Conservation (phyloP, 352 stramenopile species). For the Phytopythium montanum region DNA sequence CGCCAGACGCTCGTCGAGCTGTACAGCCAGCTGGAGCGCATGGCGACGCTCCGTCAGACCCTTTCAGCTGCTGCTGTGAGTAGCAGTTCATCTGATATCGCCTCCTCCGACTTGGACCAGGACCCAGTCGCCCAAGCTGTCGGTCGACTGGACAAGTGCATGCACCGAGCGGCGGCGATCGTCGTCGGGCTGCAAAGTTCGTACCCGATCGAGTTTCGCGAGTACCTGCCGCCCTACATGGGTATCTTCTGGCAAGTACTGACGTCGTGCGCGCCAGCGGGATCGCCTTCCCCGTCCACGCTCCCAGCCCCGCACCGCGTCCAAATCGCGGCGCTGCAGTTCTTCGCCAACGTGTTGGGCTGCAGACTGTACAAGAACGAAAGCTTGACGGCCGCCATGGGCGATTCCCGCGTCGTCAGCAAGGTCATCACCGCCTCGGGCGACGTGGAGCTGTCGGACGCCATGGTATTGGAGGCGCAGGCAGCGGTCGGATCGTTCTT, state of each 20-base stretch:
- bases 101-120: conserved; percentile 11
- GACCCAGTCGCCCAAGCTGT: conserved; percentile 3
- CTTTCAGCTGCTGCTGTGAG: conserved; percentile 9
- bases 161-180: conserved; percentile 56
- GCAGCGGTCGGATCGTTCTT: conserved; percentile 58
- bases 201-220: conserved; percentile 83
- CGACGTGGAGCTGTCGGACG: conserved; percentile 68
- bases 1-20: conserved; percentile 57
- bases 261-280: conserved; percentile 15
- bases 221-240: conserved; percentile 67
- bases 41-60: conserved; percentile 42
- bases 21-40: conserved; percentile 65
- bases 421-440: conserved; percentile 82
- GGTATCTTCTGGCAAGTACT: conserved; percentile 64
- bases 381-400: conserved; percentile 38
- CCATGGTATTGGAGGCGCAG: conserved; percentile 76
- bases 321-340: conserved; percentile 76
- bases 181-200: conserved; percentile 71
- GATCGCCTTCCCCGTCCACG: not conserved
- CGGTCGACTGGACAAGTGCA: conserved; percentile 55
- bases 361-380: conserved; percentile 80
- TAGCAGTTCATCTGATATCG: not conserved
- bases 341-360: conserved; percentile 79
- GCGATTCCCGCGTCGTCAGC: conserved; percentile 37
- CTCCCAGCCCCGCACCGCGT: conserved; percentile 26